phyloP scores from a whole-genome alignment of 306 rosid genomes.

The Vachellia collinsii region DNA sequence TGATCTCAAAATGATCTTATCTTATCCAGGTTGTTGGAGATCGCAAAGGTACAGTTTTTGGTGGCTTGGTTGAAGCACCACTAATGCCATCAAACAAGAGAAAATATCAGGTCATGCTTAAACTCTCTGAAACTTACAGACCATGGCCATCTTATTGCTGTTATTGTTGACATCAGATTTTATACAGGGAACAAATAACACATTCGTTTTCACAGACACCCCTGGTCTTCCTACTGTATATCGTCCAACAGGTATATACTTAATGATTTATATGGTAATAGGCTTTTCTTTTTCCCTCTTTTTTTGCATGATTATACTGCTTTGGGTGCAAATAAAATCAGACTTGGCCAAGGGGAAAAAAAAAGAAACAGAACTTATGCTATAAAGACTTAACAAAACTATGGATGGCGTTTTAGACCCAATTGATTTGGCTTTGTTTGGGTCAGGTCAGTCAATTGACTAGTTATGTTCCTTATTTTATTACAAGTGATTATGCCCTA shows the following conservation, averaged over 20 bases:
- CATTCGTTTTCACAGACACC: constrained; percentile 80
- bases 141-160: constrained; percentile 27
- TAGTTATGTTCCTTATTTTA: no score
- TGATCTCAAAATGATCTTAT: constrained; percentile 16
- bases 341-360: no score
- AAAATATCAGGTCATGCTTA: constrained; percentile 79
- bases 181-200: constrained; percentile 81
- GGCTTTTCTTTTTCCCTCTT: constrained; percentile 15
- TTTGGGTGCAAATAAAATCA: constrained; percentile 22
- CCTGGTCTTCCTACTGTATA: constrained; percentile 70
- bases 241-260: constrained; percentile 80
- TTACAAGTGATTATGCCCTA: neutral
- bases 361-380: no score
- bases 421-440: no score
- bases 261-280: neutral
- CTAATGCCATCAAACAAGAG: constrained; percentile 67
- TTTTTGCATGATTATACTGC: neutral
- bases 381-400: no score
- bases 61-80: constrained; percentile 92
- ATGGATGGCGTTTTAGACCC: no score
- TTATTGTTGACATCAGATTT: constrained; percentile 38
- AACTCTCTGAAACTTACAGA: constrained; percentile 17
- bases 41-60: constrained; percentile 83
- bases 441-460: no score
- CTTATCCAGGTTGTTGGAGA: constrained; percentile 83